A percentile compares a stretch with the other conserved stretches of the same genome.
phyloP scores from a whole-genome alignment of 768 basidiomycete genomes.

The Arthromyces matolae region DNA sequence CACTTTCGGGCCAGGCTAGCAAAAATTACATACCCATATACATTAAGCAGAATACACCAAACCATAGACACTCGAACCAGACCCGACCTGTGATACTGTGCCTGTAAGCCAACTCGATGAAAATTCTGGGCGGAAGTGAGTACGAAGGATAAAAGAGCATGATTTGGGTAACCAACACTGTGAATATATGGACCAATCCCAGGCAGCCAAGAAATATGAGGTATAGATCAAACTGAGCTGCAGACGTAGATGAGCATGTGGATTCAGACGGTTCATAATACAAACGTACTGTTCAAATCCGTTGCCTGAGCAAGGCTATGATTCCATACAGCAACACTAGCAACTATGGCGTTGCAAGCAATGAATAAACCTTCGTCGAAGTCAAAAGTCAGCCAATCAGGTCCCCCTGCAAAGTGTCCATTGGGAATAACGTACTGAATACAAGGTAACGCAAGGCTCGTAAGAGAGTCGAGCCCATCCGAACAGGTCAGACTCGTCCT shows the following conservation, averaged over 20 bases:
- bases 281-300: slow-evolving; percentile 36
- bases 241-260: not conserved
- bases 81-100: slow-evolving; percentile 54
- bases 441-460: slow-evolving; percentile 53
- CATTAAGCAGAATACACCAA: slow-evolving; percentile 52
- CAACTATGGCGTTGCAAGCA: slow-evolving; percentile 60
- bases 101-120: slow-evolving; percentile 52
- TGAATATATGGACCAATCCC: slow-evolving; percentile 54
- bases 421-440: slow-evolving; percentile 57
- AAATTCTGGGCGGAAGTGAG: slow-evolving; percentile 36
- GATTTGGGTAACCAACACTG: slow-evolving; percentile 42
- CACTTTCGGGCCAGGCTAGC: too few relatives aligned
- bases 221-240: slow-evolving; percentile 54
- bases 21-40: slow-evolving; percentile 48
- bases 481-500: slow-evolving; percentile 4
- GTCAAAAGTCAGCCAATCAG: too few relatives aligned
- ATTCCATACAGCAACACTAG: slow-evolving; percentile 70
- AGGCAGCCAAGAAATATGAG: slow-evolving; percentile 57
- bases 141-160: slow-evolving; percentile 1
- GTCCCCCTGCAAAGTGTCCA: too few relatives aligned
- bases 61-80: slow-evolving; percentile 71
- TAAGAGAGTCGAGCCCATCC: slow-evolving; percentile 38
- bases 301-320: slow-evolving; percentile 41
- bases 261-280: not conserved
- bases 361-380: slow-evolving; percentile 49